Base-by-base conservation (phyloP, 2,329 filamentous ascomycete genomes). In the Aureobasidium sp. region DNA sequence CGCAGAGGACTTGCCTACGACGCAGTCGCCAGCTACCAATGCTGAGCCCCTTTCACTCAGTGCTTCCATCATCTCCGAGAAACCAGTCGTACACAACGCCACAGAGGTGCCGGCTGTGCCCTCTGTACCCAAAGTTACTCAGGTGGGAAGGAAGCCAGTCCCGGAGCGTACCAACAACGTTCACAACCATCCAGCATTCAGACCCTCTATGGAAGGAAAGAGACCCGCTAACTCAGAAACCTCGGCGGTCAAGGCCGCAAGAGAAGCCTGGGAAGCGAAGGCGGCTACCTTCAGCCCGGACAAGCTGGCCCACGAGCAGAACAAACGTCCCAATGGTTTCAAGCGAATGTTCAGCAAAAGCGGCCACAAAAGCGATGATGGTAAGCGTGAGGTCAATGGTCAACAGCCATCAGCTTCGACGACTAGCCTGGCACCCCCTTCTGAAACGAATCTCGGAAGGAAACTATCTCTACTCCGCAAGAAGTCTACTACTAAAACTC, bases 301-400 rank as follows among this genome's bases (percentile, higher is more conserved):
- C 63, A 68, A 71, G 63, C 70, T 73, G 65, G 59, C 62, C 29
- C 67, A 69, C 10, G 67, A 68, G 8, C 27, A 30, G 42, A 77
- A 74, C 68, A 80, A 74, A 67, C 78, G 77, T 69, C 78, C 76
- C 65, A 65, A 69, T 29, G 83, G 84, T 16, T 79, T 89, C 67
- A 82, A 82, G 64, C 88, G 87, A 73, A 77, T 89, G 45, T 89
- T 89, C 68, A 80, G 80, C 50, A 82, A 84, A 66, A 79, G 78
- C 67, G 79, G 78, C 67, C 27, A 48, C 7, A 87, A 84, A 74
- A 85, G 85, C 68, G 69, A 41, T 13, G 54, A 60, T 32, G 51
- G 27, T 30, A 53, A 13, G 16, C 48, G 29, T 11, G 25, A 37
- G 16, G 29, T n/a, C 10, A 27, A 14, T 16, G 37, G 30, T 47